Evolutionary conservation across 495 filamentous ascomycete genomes (phyloP).

Genomic region (Xylaria venustula): DNA sequence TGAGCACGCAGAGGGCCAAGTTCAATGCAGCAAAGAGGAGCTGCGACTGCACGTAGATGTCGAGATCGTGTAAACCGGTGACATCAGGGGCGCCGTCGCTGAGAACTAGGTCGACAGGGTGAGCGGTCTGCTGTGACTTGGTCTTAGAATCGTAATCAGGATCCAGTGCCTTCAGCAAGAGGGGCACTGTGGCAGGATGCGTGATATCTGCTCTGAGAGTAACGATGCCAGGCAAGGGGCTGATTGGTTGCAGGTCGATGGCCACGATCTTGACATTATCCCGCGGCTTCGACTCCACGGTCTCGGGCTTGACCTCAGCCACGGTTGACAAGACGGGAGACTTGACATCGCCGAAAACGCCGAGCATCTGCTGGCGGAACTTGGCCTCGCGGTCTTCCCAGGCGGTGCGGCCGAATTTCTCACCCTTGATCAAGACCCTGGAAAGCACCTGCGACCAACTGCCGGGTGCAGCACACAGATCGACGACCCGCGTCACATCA

Average conservation of each 20-base stretch:
- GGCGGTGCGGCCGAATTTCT: constrained; percentile 78
- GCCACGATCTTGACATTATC: constrained; percentile 89
- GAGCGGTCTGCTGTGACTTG: constrained; percentile 48
- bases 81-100: constrained; percentile 96
- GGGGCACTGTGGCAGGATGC: constrained; percentile 88
- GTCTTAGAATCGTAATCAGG: constrained; percentile 62
- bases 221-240: constrained; percentile 84
- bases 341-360: constrained; percentile 33
- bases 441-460: constrained; percentile 97
- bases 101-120: constrained; percentile 87
- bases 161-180: constrained; percentile 81
- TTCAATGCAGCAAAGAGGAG: constrained; percentile 92
- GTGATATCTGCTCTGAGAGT: constrained; percentile 94
- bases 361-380: constrained; percentile 55
- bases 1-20: constrained; percentile 84
- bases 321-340: constrained; percentile 27
- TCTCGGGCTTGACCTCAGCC: constrained; percentile 4
- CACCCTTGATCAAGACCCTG: constrained; percentile 85
- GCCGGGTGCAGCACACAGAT: constrained; percentile 93
- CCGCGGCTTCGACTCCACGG: constrained; percentile 48
- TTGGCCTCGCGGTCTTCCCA: constrained; percentile 78
- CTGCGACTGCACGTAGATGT: constrained; percentile 96
- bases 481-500: constrained; percentile 85
- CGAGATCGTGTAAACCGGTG: constrained; percentile 92
- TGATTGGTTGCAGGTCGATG: constrained; percentile 95